Evolutionary conservation across 2,329 filamentous ascomycete genomes (phyloP).

Genomic region (Colletotrichum melonis): DNA sequence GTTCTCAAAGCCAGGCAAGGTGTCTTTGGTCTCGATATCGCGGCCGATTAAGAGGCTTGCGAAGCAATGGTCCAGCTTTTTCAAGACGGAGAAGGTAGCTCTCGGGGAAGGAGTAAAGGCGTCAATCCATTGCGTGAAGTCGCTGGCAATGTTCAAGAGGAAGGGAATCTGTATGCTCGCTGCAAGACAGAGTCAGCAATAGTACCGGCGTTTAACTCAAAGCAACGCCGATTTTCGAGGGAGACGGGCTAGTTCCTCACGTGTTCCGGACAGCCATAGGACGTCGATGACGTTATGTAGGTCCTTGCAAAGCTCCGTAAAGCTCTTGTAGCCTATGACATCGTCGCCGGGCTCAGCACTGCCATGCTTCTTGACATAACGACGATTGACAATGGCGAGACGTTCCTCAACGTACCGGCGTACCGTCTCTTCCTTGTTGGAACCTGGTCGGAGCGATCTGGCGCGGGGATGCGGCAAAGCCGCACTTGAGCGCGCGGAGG

Average conservation of each 20-base stretch:
- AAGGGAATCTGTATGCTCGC: slow-evolving; percentile 86
- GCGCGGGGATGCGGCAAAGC: slow-evolving; percentile 66
- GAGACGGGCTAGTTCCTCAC: slow-evolving; percentile 60
- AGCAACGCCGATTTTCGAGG: not conserved
- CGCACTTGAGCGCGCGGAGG: slow-evolving; percentile 52
- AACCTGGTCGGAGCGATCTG: slow-evolving; percentile 65
- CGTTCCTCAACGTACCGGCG: slow-evolving; percentile 67
- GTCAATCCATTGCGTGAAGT: slow-evolving; percentile 77
- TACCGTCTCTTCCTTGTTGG: slow-evolving; percentile 69
- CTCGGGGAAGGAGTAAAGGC: slow-evolving; percentile 76
- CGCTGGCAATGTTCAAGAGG: slow-evolving; percentile 80
- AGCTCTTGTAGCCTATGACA: slow-evolving; percentile 66
- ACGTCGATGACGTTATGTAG: slow-evolving; percentile 81
- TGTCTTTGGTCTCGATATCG: slow-evolving; percentile 73
- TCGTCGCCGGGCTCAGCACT: slow-evolving; percentile 57
- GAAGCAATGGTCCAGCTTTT: slow-evolving; percentile 87
- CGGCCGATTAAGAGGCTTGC: slow-evolving; percentile 77
- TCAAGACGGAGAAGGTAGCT: slow-evolving; percentile 76
- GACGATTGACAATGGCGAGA: slow-evolving; percentile 64
- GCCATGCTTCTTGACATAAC: slow-evolving; percentile 70
- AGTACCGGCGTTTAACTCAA: not conserved
- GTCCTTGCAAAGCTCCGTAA: slow-evolving; percentile 79
- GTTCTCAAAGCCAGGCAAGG: slow-evolving; percentile 77
- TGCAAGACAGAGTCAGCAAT: slow-evolving; percentile 46
- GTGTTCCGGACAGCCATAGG: slow-evolving; percentile 88